Conservation (phyloP, 176 grass and related monocot species). For the Saccharum officinarum region DNA sequence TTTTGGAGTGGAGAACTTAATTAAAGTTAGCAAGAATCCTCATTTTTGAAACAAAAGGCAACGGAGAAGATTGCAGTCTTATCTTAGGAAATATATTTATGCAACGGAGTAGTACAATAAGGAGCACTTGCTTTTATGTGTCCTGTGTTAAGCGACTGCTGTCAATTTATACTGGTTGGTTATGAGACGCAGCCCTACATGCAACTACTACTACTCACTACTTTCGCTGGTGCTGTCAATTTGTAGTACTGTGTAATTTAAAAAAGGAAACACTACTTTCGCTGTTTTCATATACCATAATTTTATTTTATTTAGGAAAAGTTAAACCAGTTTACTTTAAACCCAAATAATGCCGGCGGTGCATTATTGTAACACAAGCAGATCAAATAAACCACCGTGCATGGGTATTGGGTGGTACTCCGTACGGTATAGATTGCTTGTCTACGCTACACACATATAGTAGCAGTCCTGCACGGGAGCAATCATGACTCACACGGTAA, state of each 20-base stretch:
- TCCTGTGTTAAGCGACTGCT: not conserved
- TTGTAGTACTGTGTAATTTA: too few relatives aligned
- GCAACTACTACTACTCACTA: not conserved
- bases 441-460: too few relatives aligned
- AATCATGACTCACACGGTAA: too few relatives aligned
- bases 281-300: not conserved
- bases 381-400: too few relatives aligned
- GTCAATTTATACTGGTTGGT: not conserved
- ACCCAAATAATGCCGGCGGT: too few relatives aligned
- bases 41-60: conserved; percentile 8
- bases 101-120: not conserved
- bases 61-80: not conserved
- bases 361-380: too few relatives aligned
- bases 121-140: not conserved
- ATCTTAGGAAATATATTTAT: not conserved
- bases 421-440: too few relatives aligned
- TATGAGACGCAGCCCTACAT: not conserved
- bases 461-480: too few relatives aligned
- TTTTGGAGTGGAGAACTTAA: not conserved
- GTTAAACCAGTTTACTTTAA: too few relatives aligned
- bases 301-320: not conserved
- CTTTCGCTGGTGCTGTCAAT: too few relatives aligned
- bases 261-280: too few relatives aligned
- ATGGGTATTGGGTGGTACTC: too few relatives aligned
- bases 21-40: not conserved